These are phyloP conservation scores for Acanthamoeba lenticulata DNA, from an alignment of 208 protist species.

Conservation along the genomic window DNA sequence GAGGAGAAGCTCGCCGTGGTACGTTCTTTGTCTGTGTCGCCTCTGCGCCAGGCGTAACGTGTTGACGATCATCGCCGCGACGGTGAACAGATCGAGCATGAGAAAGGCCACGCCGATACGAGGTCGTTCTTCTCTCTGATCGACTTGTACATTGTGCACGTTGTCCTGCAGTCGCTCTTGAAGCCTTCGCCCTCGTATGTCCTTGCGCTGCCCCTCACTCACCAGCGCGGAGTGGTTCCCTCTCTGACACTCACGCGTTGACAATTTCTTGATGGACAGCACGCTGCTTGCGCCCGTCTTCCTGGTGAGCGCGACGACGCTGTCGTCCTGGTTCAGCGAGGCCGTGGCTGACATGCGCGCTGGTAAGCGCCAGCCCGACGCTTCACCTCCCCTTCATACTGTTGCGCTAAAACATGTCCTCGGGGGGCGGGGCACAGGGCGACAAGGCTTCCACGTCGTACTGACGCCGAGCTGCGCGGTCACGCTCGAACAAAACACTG, in stretches of 20 bases:
- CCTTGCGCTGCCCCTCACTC: too few relatives aligned
- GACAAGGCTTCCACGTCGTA: not conserved
- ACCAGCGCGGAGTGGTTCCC: not conserved
- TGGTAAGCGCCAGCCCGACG: not conserved
- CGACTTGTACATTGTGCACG: not conserved
- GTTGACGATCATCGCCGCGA: not conserved
- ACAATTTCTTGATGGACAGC: too few relatives aligned
- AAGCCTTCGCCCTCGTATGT: not conserved
- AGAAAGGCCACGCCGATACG: not conserved
- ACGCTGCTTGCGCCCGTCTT: not conserved
- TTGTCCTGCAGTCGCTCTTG: not conserved
- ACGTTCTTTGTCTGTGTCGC: too few relatives aligned
- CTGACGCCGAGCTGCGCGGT: not conserved
- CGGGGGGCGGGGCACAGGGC: too few relatives aligned
- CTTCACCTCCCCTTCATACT: too few relatives aligned
- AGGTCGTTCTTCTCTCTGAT: not conserved
- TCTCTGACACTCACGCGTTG: too few relatives aligned
- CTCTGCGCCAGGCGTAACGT: not conserved
- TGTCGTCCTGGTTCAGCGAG: not conserved
- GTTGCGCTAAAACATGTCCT: too few relatives aligned
- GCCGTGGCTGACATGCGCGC: not conserved
- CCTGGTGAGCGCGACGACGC: not conserved
- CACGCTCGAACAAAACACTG: not conserved
- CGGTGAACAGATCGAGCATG: not conserved
- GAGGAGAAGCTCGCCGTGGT: conserved; percentile 12